These are phyloP conservation scores for Penicillium odoratum DNA, from an alignment of 495 filamentous ascomycete genomes.

Conservation along the genomic window DNA sequence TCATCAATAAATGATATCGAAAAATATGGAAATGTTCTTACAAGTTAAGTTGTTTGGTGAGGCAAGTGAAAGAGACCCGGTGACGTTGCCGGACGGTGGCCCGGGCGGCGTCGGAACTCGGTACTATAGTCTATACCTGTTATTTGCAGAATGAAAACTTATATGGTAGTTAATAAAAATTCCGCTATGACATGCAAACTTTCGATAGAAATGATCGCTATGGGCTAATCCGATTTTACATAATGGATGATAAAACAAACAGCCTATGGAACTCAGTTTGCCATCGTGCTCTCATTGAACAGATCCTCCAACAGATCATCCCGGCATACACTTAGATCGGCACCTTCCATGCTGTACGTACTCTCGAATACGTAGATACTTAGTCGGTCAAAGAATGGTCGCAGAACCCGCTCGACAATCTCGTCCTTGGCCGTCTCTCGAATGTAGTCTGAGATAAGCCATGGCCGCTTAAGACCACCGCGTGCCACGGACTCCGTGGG, in stretches of 20 bases:
- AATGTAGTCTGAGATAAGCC: constrained; percentile 46
- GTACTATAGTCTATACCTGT: background rate
- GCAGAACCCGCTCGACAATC: constrained; percentile 69
- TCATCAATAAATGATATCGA: constrained; percentile 10
- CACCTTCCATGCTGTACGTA: constrained; percentile 77
- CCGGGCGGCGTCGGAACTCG: constrained; percentile 20
- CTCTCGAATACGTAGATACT: constrained; percentile 92
- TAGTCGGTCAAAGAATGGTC: constrained; percentile 86
- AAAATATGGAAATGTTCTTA: constrained; percentile 6
- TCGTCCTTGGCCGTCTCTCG: constrained; percentile 62
- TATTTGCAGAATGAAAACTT: background rate
- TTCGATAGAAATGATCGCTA: constrained; percentile 6
- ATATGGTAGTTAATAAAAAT: background rate
- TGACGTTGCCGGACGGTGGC: constrained; percentile 34
- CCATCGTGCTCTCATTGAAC: constrained; percentile 71
- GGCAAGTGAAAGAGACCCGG: constrained; percentile 18
- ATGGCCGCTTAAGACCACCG: constrained; percentile 36
- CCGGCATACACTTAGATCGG: constrained; percentile 69
- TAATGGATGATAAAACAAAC: background rate
- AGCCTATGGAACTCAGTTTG: constrained; percentile 24
- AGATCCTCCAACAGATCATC: constrained; percentile 73
- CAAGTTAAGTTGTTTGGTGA: constrained; percentile 17
- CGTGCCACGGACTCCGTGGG: constrained; percentile 32
- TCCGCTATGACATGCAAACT: background rate
- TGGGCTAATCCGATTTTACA: constrained; percentile 13